A percentile compares a stretch with the other conserved stretches of the same genome.
phyloP scores from a whole-genome alignment of 2,329 filamentous ascomycete species.

The Neocatenulostroma microsporum region DNA sequence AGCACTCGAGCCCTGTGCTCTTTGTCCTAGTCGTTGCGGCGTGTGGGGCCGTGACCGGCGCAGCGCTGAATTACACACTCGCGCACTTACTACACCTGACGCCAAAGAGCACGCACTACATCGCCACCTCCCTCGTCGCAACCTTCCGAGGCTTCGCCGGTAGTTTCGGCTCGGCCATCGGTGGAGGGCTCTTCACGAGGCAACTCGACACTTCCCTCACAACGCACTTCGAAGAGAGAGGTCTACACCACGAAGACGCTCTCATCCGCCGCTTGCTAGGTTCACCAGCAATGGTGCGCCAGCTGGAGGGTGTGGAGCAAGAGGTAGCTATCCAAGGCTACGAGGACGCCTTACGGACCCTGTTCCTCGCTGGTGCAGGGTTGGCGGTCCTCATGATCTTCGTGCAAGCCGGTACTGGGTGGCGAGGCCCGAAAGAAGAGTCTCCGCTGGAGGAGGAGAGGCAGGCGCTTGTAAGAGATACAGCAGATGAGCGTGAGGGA shows the following conservation, averaged over 20 bases:
- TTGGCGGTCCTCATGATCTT: constrained; percentile 44
- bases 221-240: constrained; percentile 47
- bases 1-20: constrained; percentile 42
- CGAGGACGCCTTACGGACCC: constrained; percentile 43
- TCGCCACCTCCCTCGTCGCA: constrained; percentile 65
- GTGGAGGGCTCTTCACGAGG: constrained; percentile 66
- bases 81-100: constrained; percentile 72
- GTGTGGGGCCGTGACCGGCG: constrained; percentile 67
- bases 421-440: constrained; percentile 27
- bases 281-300: constrained; percentile 49
- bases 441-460: constrained; percentile 6
- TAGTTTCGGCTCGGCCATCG: constrained; percentile 70
- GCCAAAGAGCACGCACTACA: constrained; percentile 58
- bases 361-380: constrained; percentile 47
- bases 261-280: constrained; percentile 51
- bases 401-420: constrained; percentile 53
- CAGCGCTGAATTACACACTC: constrained; percentile 70
- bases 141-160: constrained; percentile 78
- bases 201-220: constrained; percentile 50
- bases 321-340: constrained; percentile 49
- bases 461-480: too few relatives aligned
- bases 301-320: constrained; percentile 43
- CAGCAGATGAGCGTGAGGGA: too few relatives aligned
- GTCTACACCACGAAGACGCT: constrained; percentile 32
- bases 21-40: constrained; percentile 57